Base-by-base conservation (phyloP, 164 flowering plant species). In the Stephania yunnanensis region DNA sequence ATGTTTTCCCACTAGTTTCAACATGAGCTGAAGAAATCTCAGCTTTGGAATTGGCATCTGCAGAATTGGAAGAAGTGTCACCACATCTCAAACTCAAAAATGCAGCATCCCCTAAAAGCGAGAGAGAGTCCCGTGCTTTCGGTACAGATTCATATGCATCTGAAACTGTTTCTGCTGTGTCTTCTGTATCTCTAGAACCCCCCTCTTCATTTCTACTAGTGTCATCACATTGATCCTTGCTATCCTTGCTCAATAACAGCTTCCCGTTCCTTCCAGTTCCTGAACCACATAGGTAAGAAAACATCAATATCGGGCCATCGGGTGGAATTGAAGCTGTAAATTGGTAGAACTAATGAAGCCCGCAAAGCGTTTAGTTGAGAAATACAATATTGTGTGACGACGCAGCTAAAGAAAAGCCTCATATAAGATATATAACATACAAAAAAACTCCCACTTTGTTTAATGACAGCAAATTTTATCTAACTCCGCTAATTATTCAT, bases 21-120 rank as follows among this genome's bases (percentile, higher is more conserved):
- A 61, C 19, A 7, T 61, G 25, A 7, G 66, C 66, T 4, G 66
- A 7, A 13, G 36, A 46, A 45, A 61, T 11, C n/a, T 73, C 77
- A 53, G 71, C 61, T 74, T 84, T 78, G 36, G 78, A 71, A 80
- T 80, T 86, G 48, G 85, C 83, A 81, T 87, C 88, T 53, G 83
- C 30, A 22, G 76, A 65, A 75, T 48, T 74, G 19, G 42, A 46
- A 29, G 65, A 68, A 69, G 15, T 20, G 48, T 71, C 73, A 66
- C 67, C 76, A 46, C 46, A 69, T 50, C 72, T 46, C 44, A 74
- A 72, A 48, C 77, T 70, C 20, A 70, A 46, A 70, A 72, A 69
- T 50, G 69, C 52, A 44, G 74, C 77, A 72, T 67, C 74, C 46
- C 31, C 74, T 13, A 73, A 78, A 36, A 58, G 75, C 10, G 77